phyloP scores from a whole-genome alignment of 176 grass and related monocot species.

The Poa pratensis region DNA sequence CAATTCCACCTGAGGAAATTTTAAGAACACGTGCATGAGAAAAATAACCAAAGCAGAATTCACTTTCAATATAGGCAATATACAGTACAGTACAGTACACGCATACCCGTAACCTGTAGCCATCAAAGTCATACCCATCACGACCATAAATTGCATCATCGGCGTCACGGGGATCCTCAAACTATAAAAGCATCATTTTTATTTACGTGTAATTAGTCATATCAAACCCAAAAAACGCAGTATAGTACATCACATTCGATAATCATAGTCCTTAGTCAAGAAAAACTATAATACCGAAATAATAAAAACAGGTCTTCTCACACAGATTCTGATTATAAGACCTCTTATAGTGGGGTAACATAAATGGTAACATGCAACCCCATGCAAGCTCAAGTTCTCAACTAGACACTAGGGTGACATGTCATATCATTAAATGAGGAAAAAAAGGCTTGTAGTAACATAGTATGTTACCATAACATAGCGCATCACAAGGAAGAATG shows the following conservation, averaged over 20 bases:
- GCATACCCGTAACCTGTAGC: slow-evolving; percentile 76
- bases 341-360: too few relatives aligned
- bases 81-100: neutral
- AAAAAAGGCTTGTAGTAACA: too few relatives aligned
- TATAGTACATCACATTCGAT: neutral
- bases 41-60: neutral
- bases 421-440: too few relatives aligned
- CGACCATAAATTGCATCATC: slow-evolving; percentile 92
- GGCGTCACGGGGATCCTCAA: slow-evolving; percentile 86
- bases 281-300: neutral
- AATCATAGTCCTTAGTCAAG: neutral
- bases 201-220: slow-evolving; percentile 5
- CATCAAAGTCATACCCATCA: slow-evolving; percentile 93
- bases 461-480: too few relatives aligned
- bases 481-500: too few relatives aligned
- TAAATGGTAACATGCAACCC: too few relatives aligned
- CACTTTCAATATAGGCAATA: slow-evolving; percentile 24
- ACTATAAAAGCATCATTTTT: slow-evolving; percentile 53
- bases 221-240: neutral
- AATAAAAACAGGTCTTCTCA: neutral
- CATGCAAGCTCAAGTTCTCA: too few relatives aligned
- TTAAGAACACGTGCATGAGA: neutral
- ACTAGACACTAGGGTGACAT: too few relatives aligned
- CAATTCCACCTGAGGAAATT: slow-evolving; percentile 77
- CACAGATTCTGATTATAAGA: neutral